Percentiles rank a stretch among this genome's conserved stretches.
Conservation (phyloP, 805 yeast genomes). For the Suhomyces tanzawaensis region DNA sequence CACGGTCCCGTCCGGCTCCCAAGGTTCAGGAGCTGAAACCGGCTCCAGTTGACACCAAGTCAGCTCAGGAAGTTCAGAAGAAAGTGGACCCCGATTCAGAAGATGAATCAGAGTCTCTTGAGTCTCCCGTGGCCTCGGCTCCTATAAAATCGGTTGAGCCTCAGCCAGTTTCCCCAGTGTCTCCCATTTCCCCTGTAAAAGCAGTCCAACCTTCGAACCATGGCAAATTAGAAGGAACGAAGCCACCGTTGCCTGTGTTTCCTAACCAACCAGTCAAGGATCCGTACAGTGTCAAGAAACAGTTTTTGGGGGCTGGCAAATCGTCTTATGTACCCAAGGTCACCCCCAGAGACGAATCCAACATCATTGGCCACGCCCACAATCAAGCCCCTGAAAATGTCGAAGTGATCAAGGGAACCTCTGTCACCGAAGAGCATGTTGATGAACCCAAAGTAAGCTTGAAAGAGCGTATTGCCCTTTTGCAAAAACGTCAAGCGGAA, state of each 20-base stretch:
- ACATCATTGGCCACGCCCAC: slow-evolving; percentile 29
- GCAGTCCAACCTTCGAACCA: background rate
- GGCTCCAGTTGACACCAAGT: slow-evolving; percentile 2
- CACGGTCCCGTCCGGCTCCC: slow-evolving; percentile 6
- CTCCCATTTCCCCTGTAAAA: background rate
- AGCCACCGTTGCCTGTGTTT: slow-evolving; percentile 21
- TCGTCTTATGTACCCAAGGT: slow-evolving; percentile 58
- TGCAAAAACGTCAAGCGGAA: slow-evolving; percentile 78
- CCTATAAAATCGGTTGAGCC: too few species aligned
- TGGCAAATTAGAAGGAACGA: background rate
- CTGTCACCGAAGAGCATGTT: slow-evolving; percentile 29
- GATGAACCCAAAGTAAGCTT: slow-evolving; percentile 76
- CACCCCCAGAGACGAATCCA: slow-evolving; percentile 39
- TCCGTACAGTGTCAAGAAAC: slow-evolving; percentile 52
- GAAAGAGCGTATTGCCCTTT: slow-evolving; percentile 79
- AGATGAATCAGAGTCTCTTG: background rate
- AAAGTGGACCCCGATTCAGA: background rate
- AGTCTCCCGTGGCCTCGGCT: slow-evolving; percentile 4
- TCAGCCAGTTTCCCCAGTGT: background rate
- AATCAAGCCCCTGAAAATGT: slow-evolving; percentile 20
- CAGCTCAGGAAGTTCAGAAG: background rate
- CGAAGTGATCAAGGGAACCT: slow-evolving; percentile 24
- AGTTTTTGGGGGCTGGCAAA: slow-evolving; percentile 54
- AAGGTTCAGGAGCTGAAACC: slow-evolving; percentile 9
- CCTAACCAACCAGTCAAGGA: slow-evolving; percentile 37